Base-by-base conservation (phyloP, 495 filamentous ascomycete species). In the Trypethelium eluteriae region DNA sequence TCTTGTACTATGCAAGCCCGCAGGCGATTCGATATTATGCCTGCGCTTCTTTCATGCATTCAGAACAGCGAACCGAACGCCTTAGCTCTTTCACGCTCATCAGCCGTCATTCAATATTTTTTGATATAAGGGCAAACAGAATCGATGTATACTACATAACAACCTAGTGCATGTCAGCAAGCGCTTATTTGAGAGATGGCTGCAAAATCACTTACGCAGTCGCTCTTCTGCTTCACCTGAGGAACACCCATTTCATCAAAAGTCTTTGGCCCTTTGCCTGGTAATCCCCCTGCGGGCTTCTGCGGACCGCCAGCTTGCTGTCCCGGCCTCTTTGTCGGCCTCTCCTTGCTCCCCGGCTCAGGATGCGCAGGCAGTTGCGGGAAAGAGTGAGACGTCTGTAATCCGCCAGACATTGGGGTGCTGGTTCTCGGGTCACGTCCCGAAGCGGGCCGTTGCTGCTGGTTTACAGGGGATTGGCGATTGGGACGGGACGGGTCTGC, bases 191-290 rank as follows among this genome's bases (percentile, higher is more conserved):
- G 59, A 47, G n/a, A 66, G 65, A 39, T 5, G 18, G 49, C n/a
- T 39, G 62, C 69, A 5, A 6, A 6, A 10, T 10, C 47, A 83
- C 93, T 85, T 88, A 96, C 94, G 77, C 94, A 98, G 76, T 98
- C 93, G 68, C 83, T 83, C 41, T 96, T 89, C 67, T 88, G 83
- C 75, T 91, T 89, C 38, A 81, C 86, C 70, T 84, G 81, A 14
- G 91, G 89, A 69, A 98, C 91, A 64, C 93, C 93, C 94, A 98
- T 98, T 73, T 93, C 92, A 73, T 97, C 93, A 74, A 98, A 98
- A 2, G 94, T 98, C 75, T 95, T 91, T 3, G 94, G 94, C 10
- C 95, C 94, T 74, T 91, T 89, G 61, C 87, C 85, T 25, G 86
- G 83, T 36, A 81, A 82, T 64, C 67, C 25, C 25, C 25, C 25